phyloP scores from a whole-genome alignment of 306 rosid species.

The Comarum palustre region DNA sequence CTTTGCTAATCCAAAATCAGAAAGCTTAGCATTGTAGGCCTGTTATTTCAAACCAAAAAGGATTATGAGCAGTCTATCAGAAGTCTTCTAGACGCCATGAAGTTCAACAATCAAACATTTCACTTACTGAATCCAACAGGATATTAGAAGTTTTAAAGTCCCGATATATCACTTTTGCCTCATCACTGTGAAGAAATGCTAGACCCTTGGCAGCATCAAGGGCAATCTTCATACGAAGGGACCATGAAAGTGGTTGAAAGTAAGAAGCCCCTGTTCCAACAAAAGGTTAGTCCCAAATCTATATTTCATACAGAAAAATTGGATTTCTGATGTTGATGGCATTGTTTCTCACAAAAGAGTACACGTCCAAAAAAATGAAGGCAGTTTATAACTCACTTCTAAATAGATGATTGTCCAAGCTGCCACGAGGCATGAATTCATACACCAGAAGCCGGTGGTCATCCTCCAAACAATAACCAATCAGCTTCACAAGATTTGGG shows the following conservation, averaged over 20 bases:
- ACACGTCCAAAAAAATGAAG: conserved; percentile 12
- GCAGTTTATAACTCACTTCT: conserved; percentile 63
- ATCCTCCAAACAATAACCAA: conserved; percentile 96
- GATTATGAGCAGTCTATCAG: conserved; percentile 23
- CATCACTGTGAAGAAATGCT: conserved; percentile 90
- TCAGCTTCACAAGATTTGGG: conserved; percentile 83
- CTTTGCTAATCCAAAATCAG: conserved; percentile 96
- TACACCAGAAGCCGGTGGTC: conserved; percentile 92
- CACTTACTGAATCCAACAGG: conserved; percentile 69
- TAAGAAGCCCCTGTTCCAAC: conserved; percentile 65
- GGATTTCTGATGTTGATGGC: conserved; percentile 10
- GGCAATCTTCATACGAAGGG: conserved; percentile 73
- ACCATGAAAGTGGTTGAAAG: conserved; percentile 92
- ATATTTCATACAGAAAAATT: conserved; percentile 11
- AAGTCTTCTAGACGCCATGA: background rate
- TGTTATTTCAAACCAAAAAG: conserved; percentile 24
- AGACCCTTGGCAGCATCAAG: conserved; percentile 91
- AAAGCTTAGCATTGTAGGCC: conserved; percentile 76
- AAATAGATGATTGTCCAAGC: conserved; percentile 92
- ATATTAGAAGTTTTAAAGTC: conserved; percentile 85
- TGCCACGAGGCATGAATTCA: conserved; percentile 78
- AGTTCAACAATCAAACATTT: conserved; percentile 15
- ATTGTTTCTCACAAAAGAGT: conserved; percentile 7
- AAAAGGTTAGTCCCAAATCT: conserved; percentile 14
- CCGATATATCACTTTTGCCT: conserved; percentile 87